phyloP scores from a whole-genome alignment of 192 early-diverging fungal species.

The Fimicolochytrium jonesii region DNA sequence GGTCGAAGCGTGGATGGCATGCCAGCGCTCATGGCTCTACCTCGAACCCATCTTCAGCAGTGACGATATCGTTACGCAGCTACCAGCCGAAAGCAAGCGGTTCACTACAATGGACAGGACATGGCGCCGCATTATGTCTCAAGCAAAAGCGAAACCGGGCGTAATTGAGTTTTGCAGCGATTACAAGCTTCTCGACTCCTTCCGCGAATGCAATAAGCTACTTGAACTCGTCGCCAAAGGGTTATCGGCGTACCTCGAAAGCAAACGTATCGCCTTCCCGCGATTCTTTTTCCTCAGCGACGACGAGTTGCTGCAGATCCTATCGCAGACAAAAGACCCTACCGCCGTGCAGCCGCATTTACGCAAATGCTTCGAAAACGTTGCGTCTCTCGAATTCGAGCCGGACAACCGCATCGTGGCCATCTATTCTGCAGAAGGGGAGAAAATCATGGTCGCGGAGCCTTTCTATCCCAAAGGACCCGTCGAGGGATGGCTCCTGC shows the following conservation, averaged over 20 bases:
- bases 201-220: constrained; percentile 60
- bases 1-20: constrained; percentile 55
- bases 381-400: constrained; percentile 50
- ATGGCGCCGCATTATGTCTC: constrained; percentile 53
- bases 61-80: constrained; percentile 57
- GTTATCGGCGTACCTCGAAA: constrained; percentile 56
- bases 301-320: constrained; percentile 58
- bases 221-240: constrained; percentile 58
- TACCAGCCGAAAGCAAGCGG: constrained; percentile 54
- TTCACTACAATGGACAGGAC: constrained; percentile 62
- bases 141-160: constrained; percentile 48
- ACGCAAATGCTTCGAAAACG: constrained; percentile 61
- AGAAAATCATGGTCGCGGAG: constrained; percentile 44
- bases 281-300: constrained; percentile 61
- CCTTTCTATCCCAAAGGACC: constrained; percentile 59
- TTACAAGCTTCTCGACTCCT: constrained; percentile 53
- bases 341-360: constrained; percentile 60
- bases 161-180: constrained; percentile 56
- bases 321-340: constrained; percentile 61
- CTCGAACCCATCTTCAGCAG: constrained; percentile 59
- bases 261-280: constrained; percentile 56
- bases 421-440: constrained; percentile 60
- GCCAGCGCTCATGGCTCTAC: constrained; percentile 58
- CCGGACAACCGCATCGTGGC: constrained; percentile 45
- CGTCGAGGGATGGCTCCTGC: constrained; percentile 57